Base-by-base conservation (phyloP, 495 filamentous ascomycete species). In the Chaetomium cochliodes region DNA sequence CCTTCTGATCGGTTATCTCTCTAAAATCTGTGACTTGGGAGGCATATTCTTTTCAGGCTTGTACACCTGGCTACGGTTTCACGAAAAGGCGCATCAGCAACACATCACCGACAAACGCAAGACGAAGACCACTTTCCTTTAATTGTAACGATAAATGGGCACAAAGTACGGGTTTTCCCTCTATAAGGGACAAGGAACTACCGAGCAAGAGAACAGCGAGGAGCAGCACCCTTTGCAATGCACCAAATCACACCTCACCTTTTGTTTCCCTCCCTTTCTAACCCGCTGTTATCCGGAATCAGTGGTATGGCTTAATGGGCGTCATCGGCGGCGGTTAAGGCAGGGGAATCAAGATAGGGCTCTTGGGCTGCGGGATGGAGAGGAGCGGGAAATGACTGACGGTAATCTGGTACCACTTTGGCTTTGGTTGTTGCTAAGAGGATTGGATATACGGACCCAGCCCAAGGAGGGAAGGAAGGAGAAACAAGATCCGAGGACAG, bases 111-210 rank as follows among this genome's bases (percentile, higher is more conserved):
- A 25, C 51, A 63, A 26, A 63, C 61, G 18, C 28, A 50, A 39
- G 28, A 50, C 51, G 33, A 58, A 47, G 25, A 42, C 12, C 26
- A 15, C 25, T 65, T 60, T 60, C 49, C 28, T 18, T 57, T 58
- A 52, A 56, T 54, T 65, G 46, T 60, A 60, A 65, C 55, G 63
- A 65, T 65, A 65, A 47, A 65, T 18, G 63, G 63, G 2, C 55
- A 44, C 54, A 58, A 55, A 26, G 26, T 18, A 15, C 20, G 37
- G 37, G 13, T 65, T 8, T 46, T 47, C 28, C 46, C 7, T 37
- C 44, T 39, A 22, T 26, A 46, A 5, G 16, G 42, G 12, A n/a
- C 4, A n/a, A 26, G 51, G 28, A 54, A 20, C 28, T 11, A n/a
- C 51, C 51, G 22, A 7, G 3, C 26, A 28, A 33, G 51, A 33